Percentiles rank a stretch among this genome's conserved stretches.
These are phyloP conservation scores for Pterulicium gracile DNA, from an alignment of 1,284 basidiomycete genomes.

Conservation along the genomic window DNA sequence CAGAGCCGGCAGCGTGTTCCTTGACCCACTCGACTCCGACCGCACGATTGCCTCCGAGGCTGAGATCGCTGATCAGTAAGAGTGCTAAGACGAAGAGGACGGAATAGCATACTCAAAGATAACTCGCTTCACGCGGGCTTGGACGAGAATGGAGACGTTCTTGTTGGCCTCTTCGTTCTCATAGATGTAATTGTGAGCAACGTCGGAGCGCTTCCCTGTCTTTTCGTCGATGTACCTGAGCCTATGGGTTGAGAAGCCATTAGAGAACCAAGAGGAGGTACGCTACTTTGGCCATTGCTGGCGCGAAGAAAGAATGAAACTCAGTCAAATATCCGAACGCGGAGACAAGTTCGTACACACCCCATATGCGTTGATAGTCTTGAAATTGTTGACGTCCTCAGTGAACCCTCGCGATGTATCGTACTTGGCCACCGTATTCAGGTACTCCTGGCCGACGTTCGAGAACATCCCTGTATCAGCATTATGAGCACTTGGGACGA, in stretches of 20 bases:
- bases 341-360: conserved; percentile 21
- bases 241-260: no score
- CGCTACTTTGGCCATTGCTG: conserved; percentile 26
- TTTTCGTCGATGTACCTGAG: conserved; percentile 40
- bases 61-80: not conserved
- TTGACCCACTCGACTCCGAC: conserved; percentile 44
- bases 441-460: conserved; percentile 32
- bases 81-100: not conserved
- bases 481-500: not conserved
- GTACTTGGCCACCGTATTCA: conserved; percentile 30
- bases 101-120: conserved; percentile 31
- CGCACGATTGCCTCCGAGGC: conserved; percentile 33
- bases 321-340: no score
- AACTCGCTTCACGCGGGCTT: conserved; percentile 32
- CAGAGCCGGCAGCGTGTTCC: conserved; percentile 17
- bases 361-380: conserved; percentile 28
- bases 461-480: conserved; percentile 7
- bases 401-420: conserved; percentile 29
- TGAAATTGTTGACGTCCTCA: conserved; percentile 34
- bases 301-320: no score
- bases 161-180: conserved; percentile 27
- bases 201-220: conserved; percentile 47
- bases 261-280: no score
- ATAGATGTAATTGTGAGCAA: conserved; percentile 48
- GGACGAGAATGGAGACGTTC: conserved; percentile 29